Base-by-base conservation (phyloP, 805 yeast genomes). In the Candida khao-thaluensis region DNA sequence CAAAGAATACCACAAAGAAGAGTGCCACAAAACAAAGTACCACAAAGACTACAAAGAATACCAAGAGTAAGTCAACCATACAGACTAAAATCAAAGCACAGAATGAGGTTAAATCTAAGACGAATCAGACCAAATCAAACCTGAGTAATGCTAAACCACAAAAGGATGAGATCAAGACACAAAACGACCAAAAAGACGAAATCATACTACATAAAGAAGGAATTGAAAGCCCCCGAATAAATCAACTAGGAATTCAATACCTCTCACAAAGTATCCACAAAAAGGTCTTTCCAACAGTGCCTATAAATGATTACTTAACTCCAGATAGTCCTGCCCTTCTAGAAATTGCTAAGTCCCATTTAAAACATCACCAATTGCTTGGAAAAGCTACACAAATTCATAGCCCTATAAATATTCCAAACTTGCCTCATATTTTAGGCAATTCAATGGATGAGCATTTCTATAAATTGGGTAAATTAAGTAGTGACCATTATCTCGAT, bases 401-500 rank as follows among this genome's bases (percentile, higher is more conserved):
- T 2, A 73, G 71, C 1, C 90, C 95, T 0, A 77, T 87, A 2
- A 52, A 60, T 12, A 63, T 69, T 8, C 69, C 83, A 26, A 53
- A 71, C 11, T 56, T 90, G 10, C 99, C 99, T 0, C 59, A 63
- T 17, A 56, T 91, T n/a, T 79, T 81, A 37, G 99, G 98, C 0
- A 65, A 50, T n/a, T 38, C 80, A 6, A 60, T 93, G 6, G 95
- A 85, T 54, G 95, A 87, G 53, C 99, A 93, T 66, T 93, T 93
- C 56, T 73, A 79, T 49, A 72, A 75, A 44, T 55, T 88, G 3
- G 98, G 95, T 0, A 52, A 62, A 16, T 61, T 66, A 41, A 73
- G 78, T 33, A 62, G 82, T 0, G 74, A 77, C 30, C 84, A 87
- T 0, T 90, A 85, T 57, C 55, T 75, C 29, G 49, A 71, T 1